Conservation (phyloP, 1,284 basidiomycete genomes). For the Irpex rosettiformis region DNA sequence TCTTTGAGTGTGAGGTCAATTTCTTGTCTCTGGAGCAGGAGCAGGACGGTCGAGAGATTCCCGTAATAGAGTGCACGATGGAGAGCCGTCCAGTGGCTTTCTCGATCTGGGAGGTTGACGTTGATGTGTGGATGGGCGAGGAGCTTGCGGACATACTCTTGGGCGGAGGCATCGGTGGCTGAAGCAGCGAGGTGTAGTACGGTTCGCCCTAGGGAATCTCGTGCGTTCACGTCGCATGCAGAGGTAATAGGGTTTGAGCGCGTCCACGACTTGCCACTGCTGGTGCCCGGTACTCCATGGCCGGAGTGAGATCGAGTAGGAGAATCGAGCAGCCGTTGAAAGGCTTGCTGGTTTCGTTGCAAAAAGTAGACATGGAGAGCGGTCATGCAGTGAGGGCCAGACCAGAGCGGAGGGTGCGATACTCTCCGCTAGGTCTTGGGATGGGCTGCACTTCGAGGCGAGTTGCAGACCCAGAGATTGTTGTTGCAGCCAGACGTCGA, state of each 20-base stretch:
- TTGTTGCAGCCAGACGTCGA: no score
- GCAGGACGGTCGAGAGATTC: constrained; percentile 75
- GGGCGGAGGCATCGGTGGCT: constrained; percentile 52
- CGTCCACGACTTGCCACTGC: constrained; percentile 66
- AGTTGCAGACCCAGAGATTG: neutral
- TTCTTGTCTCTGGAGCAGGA: constrained; percentile 75
- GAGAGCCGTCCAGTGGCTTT: constrained; percentile 90
- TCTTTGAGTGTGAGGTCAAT: constrained; percentile 81
- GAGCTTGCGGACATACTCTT: constrained; percentile 82
- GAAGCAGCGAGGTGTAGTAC: constrained; percentile 83
- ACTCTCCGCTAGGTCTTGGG: constrained; percentile 2
- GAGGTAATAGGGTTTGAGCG: constrained; percentile 55
- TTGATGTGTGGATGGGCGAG: constrained; percentile 77
- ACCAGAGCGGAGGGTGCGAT: constrained; percentile 2
- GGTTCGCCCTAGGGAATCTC: constrained; percentile 72
- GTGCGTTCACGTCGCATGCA: constrained; percentile 63
- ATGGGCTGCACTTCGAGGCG: neutral
- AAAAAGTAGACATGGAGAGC: constrained; percentile 79
- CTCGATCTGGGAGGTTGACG: constrained; percentile 80
- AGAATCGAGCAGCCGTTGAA: constrained; percentile 75
- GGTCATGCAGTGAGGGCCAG: constrained; percentile 52
- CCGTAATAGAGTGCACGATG: constrained; percentile 90
- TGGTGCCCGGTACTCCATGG: constrained; percentile 33
- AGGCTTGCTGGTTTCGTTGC: constrained; percentile 76
- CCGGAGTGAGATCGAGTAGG: constrained; percentile 17